These are phyloP conservation scores for Raffaelea arxii DNA, from an alignment of 2,329 filamentous ascomycete genomes.

Conservation along the genomic window DNA sequence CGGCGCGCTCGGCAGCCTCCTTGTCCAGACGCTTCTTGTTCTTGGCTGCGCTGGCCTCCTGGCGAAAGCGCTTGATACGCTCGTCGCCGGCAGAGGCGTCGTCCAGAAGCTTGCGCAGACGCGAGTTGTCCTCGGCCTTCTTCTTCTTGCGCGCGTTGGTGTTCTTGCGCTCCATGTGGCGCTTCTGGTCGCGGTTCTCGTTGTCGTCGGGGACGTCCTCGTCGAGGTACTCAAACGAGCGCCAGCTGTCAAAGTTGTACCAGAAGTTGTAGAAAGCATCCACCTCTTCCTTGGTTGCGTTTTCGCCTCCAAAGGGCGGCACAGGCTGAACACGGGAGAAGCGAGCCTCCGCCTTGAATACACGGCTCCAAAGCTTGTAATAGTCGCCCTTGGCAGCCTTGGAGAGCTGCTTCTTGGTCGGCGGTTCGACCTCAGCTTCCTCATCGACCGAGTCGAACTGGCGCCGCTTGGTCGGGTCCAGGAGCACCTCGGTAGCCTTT, in stretches of 20 bases:
- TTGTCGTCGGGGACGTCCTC: constrained; percentile 98
- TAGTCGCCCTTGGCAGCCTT: constrained; percentile 66
- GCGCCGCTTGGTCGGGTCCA: constrained; percentile 82
- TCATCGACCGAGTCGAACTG: constrained; percentile 98
- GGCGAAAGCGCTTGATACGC: constrained; percentile 94
- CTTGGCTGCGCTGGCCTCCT: constrained; percentile 86
- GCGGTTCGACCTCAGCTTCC: constrained; percentile 82
- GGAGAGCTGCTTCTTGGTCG: constrained; percentile 73
- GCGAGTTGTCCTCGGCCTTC: constrained; percentile 94
- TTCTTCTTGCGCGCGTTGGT: constrained; percentile 96
- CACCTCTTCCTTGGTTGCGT: constrained; percentile 79
- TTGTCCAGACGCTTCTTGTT: constrained; percentile 89
- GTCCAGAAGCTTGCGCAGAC: constrained; percentile 83
- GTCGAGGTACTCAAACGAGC: constrained; percentile 94
- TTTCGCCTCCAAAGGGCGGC: constrained; percentile 73
- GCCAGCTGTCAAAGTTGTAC: constrained; percentile 99
- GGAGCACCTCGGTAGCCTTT: constrained; percentile 87
- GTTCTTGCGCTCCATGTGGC: constrained; percentile 97
- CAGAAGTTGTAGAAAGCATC: constrained; percentile 99
- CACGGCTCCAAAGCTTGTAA: constrained; percentile 87
- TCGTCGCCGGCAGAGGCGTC: constrained; percentile 77
- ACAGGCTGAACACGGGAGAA: constrained; percentile 91
- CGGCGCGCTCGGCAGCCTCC: constrained; percentile 83
- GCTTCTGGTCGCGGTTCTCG: constrained; percentile 98
- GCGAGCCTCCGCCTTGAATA: constrained; percentile 85